A percentile compares a stretch with the other conserved stretches of the same genome.
phyloP scores from a whole-genome alignment of 768 basidiomycete species.

The Kwoniella bestiolae region DNA sequence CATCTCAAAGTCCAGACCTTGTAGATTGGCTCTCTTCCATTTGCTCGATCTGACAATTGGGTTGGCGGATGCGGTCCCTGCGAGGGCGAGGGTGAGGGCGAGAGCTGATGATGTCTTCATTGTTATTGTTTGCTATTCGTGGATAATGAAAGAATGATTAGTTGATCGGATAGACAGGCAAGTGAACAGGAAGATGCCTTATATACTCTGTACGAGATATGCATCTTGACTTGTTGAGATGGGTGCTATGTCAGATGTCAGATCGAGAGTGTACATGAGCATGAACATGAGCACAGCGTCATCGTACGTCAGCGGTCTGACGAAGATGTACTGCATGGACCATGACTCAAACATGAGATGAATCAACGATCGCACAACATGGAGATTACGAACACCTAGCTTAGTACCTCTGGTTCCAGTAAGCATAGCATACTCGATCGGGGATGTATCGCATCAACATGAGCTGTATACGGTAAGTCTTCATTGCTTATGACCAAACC shows the following conservation, averaged over 20 bases:
- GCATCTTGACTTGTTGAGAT: not conserved
- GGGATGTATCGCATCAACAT: too few species aligned
- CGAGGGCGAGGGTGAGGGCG: constrained; percentile 4
- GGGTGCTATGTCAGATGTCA: too few species aligned
- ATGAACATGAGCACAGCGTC: constrained; percentile 6
- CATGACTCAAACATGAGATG: too few species aligned
- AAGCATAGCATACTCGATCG: too few species aligned
- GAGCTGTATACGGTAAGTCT: too few species aligned
- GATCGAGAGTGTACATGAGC: not conserved
- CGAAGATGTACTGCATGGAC: too few species aligned
- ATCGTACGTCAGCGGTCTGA: constrained; percentile 2
- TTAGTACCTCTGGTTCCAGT: too few species aligned
- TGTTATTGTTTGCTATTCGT: not conserved
- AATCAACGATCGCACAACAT: too few species aligned
- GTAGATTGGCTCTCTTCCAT: constrained; percentile 12
- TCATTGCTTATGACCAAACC: too few species aligned
- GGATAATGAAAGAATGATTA: not conserved
- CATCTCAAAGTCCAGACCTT: constrained; percentile 30
- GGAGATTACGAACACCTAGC: too few species aligned
- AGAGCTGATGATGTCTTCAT: constrained; percentile 10
- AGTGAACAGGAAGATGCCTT: not conserved
- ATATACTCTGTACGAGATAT: not conserved
- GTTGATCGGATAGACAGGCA: not conserved
- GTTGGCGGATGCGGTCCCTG: constrained; percentile 2
- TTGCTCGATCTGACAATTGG: constrained; percentile 18